Percentiles rank a stretch among this genome's conserved stretches.
Evolutionary conservation across 768 basidiomycete species (phyloP).

Genomic region (Termitomyces sp.): DNA sequence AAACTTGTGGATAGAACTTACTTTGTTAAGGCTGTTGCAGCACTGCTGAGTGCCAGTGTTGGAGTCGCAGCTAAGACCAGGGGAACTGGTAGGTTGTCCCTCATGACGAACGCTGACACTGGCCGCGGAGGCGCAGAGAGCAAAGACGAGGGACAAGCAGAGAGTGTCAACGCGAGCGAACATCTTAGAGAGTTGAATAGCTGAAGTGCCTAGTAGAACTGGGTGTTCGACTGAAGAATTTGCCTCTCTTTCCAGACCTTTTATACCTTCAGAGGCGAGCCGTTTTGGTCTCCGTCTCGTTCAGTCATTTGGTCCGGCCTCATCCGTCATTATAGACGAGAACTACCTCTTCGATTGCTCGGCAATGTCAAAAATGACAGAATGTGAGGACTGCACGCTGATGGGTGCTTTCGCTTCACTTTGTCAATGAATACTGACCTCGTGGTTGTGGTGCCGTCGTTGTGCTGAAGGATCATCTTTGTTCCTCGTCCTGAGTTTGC

Average conservation of each 20-base stretch:
- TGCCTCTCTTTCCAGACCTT: background rate
- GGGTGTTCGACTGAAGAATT: constrained; percentile 5
- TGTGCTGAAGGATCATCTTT: no score
- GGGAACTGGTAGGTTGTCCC: background rate
- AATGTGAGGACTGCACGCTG: no score
- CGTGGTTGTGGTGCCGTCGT: no score
- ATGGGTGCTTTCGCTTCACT: no score
- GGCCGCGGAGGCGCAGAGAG: constrained; percentile 12
- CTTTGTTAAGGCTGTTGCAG: background rate
- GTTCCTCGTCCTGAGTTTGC: no score
- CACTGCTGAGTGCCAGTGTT: constrained; percentile 4
- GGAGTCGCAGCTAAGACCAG: constrained; percentile 4
- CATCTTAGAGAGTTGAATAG: constrained; percentile 4
- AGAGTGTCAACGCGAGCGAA: constrained; percentile 10
- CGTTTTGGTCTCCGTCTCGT: background rate
- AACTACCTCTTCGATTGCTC: background rate
- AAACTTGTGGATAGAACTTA: background rate
- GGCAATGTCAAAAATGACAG: background rate
- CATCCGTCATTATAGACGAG: background rate
- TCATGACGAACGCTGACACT: constrained; percentile 4
- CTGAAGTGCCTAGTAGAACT: constrained; percentile 9
- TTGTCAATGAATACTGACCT: no score
- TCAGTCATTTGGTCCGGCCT: background rate
- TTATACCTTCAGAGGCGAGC: background rate
- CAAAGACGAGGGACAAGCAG: constrained; percentile 10